Evolutionary conservation across 306 rosid species (phyloP), one percentile per base, ranked within the genome.

Genomic region (Ormosia emarginata): DNA sequence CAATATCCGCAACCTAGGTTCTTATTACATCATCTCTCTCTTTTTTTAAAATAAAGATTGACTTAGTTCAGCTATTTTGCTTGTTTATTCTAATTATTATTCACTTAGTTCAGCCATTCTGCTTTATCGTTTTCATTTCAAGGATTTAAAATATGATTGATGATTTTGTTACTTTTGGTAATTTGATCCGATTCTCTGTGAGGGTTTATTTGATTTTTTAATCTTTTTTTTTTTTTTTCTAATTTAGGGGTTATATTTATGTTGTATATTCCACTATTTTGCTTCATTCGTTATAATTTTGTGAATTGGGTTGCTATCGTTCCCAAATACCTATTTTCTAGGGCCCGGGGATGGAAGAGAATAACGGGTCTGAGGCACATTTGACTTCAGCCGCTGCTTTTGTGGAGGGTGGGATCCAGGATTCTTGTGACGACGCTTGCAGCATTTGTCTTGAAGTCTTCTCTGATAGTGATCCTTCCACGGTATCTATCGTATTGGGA

Each of bases 341-440:
- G 95, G 89, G 73, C 80, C 82, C 84, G 36, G 92, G 33, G n/a
- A 80, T 24, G 24, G 24, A 24, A 24, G 24, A 24, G 24, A 24
- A 24, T 24, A 24, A 78, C 5, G 84, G 72, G 72, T 85, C 92
- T 32, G 96, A 91, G 66, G 91, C 80, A 36, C 98, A 93, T 88
- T 90, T 95, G 92, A 90, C 96, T 47, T 95, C 99, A 14, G 91
- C 98, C 15, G 98, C 87, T 5, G 99, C 99, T 75, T 95, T 95
- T 81, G 98, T 95, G 30, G 98, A 93, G 85, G 99, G 98, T 40
- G 99, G 99, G 83, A 88, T 95, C 66, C 99, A 92, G 88, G 98
- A 95, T 6, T 94, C 99, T 32, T 95, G 97, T 74, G 99, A 92
- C 75, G 98, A 93, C 79, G 84, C 99, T 74, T 95, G 99, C 86